These are phyloP conservation scores for Tetracladium marchalianum DNA, from an alignment of 495 filamentous ascomycete species.

Conservation along the genomic window DNA sequence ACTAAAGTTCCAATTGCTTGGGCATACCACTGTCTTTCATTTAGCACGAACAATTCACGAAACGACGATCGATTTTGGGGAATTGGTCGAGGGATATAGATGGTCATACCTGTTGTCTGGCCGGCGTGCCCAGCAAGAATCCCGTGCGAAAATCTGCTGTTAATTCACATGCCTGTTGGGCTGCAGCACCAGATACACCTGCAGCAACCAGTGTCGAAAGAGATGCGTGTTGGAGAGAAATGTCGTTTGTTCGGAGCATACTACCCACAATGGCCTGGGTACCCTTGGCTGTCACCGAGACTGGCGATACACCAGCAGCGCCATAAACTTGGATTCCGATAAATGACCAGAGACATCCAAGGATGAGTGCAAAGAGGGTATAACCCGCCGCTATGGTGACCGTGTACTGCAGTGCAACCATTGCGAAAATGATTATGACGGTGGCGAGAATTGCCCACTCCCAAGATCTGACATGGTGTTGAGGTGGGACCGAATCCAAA, in stretches of 20 bases:
- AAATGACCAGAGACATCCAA: conserved; percentile 62
- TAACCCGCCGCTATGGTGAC: conserved; percentile 42
- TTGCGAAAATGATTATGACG: conserved; percentile 46
- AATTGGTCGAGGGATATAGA: no score
- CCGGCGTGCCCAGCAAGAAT: conserved; percentile 52
- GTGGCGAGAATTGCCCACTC: conserved; percentile 47
- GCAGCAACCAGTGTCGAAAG: conserved; percentile 39
- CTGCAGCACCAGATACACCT: conserved; percentile 46
- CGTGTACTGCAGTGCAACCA: no score
- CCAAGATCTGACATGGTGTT: conserved; percentile 53
- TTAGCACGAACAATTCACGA: no score
- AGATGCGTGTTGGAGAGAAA: no score
- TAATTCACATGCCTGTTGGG: conserved; percentile 44
- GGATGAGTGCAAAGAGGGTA: conserved; percentile 48
- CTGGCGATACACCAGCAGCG: conserved; percentile 51
- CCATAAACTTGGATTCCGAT: conserved; percentile 54
- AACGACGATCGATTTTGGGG: no score
- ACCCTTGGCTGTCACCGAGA: conserved; percentile 58
- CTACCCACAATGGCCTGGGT: conserved; percentile 53
- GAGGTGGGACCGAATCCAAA: conserved; percentile 37
- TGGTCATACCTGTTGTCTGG: conserved; percentile 20
- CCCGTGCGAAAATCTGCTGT: conserved; percentile 52
- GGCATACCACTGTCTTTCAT: conserved; percentile 47
- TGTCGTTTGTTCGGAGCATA: no score
- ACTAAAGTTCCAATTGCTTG: conserved; percentile 51